Conservation (phyloP, 2,329 filamentous ascomycete genomes). For the Anthostomella pinea region DNA sequence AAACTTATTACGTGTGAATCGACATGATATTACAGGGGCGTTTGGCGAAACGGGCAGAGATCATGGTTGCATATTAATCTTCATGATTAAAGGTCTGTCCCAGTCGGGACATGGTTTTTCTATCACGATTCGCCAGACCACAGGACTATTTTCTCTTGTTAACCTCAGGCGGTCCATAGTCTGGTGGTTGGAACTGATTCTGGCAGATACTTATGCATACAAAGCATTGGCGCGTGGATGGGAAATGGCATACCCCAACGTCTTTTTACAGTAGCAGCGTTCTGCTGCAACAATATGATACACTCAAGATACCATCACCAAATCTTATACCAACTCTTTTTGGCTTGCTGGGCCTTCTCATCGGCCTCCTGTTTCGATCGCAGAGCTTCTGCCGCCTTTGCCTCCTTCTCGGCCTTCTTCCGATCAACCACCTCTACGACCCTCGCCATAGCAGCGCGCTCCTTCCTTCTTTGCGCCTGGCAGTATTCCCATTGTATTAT, state of each 20-base stretch:
- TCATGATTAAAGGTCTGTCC: too few relatives aligned
- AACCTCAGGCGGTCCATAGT: neutral
- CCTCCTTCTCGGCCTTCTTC: conserved; percentile 64
- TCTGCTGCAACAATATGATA: conserved; percentile 4
- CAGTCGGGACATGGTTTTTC: too few relatives aligned
- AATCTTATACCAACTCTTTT: conserved; percentile 53
- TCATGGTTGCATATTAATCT: too few relatives aligned
- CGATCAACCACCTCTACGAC: conserved; percentile 78
- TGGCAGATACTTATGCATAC: conserved; percentile 7
- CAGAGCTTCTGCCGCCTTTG: conserved; percentile 39
- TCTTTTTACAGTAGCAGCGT: conserved; percentile 8
- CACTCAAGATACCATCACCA: conserved; percentile 41
- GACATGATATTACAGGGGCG: too few relatives aligned
- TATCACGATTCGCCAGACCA: too few relatives aligned
- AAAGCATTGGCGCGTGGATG: conserved; percentile 9
- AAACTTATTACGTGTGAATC: too few relatives aligned
- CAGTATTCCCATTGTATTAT: conserved; percentile 80
- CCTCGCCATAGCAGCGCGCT: conserved; percentile 79
- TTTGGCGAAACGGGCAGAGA: too few relatives aligned
- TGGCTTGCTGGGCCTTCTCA: conserved; percentile 34
- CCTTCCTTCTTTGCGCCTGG: conserved; percentile 68
- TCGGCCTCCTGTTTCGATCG: conserved; percentile 42
- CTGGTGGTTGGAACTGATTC: conserved; percentile 1
- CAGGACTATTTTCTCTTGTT: too few relatives aligned
- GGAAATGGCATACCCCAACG: conserved; percentile 17